Evolutionary conservation across 2,329 filamentous ascomycete species (phyloP).

Genomic region (Aspergillus costaricaensis): DNA sequence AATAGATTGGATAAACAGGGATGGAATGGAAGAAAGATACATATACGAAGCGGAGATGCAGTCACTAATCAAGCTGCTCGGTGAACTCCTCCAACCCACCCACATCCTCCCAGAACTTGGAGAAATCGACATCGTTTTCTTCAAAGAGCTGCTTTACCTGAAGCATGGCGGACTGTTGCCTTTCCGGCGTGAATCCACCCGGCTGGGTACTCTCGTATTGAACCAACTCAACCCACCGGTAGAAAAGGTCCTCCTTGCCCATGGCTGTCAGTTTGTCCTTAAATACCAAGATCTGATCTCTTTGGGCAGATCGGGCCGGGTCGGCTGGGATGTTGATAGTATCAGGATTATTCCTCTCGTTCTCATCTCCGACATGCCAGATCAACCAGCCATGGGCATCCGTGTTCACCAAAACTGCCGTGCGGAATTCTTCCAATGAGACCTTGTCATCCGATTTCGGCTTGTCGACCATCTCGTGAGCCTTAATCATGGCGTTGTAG

Average conservation of each 20-base stretch:
- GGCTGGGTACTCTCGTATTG: slow-evolving; percentile 81
- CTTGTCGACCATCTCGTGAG: slow-evolving; percentile 66
- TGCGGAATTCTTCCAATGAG: slow-evolving; percentile 67
- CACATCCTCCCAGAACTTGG: slow-evolving; percentile 72
- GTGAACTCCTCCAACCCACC: slow-evolving; percentile 62
- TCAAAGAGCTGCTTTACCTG: slow-evolving; percentile 77
- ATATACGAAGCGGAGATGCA: too few relatives aligned
- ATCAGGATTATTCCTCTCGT: slow-evolving; percentile 21
- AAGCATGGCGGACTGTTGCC: slow-evolving; percentile 69
- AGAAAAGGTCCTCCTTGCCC: slow-evolving; percentile 88
- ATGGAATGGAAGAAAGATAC: too few relatives aligned
- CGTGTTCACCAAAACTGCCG: slow-evolving; percentile 68
- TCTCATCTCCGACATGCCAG: slow-evolving; percentile 60
- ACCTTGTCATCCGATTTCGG: slow-evolving; percentile 37
- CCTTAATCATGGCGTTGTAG: slow-evolving; percentile 76
- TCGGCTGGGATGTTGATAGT: slow-evolving; percentile 38
- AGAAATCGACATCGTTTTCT: slow-evolving; percentile 76
- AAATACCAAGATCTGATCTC: slow-evolving; percentile 75
- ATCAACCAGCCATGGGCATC: slow-evolving; percentile 71
- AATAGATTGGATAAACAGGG: too few relatives aligned
- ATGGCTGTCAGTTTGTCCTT: slow-evolving; percentile 72
- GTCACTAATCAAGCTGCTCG: slow-evolving; percentile 44
- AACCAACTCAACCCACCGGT: slow-evolving; percentile 87
- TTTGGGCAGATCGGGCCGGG: slow-evolving; percentile 38
- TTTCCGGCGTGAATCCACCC: slow-evolving; percentile 73